Conservation (phyloP, 202 grass and related monocot genomes). For the Setaria italica region DNA sequence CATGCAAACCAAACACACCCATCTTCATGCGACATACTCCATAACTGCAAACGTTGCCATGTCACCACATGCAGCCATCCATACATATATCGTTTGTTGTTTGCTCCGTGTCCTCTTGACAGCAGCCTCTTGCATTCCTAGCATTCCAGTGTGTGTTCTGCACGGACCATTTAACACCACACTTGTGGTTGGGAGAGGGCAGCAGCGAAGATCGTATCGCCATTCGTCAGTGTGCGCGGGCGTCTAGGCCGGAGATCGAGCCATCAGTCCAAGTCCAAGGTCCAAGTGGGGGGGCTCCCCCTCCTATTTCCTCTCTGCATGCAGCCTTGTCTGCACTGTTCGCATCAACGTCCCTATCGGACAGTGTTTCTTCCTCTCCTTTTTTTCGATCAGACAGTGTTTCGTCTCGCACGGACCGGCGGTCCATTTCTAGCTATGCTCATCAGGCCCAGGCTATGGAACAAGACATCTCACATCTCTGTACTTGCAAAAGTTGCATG, state of each 20-base stretch:
- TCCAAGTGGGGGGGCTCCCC: background rate
- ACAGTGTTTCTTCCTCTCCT: background rate
- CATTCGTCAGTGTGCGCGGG: no score
- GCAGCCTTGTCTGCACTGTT: constrained; percentile 32
- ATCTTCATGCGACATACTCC: background rate
- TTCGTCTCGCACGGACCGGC: no score
- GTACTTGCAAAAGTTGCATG: background rate
- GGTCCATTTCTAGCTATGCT: no score
- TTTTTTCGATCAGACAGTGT: no score
- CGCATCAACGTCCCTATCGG: constrained; percentile 9
- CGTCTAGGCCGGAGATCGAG: background rate
- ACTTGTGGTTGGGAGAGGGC: constrained; percentile 23
- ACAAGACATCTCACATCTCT: background rate
- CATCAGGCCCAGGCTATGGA: background rate
- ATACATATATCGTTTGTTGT: background rate
- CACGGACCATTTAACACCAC: constrained; percentile 32
- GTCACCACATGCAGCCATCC: background rate
- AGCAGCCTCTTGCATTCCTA: background rate
- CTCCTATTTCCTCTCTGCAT: background rate
- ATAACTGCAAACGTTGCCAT: background rate
- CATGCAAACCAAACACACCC: background rate
- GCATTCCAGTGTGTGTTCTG: background rate
- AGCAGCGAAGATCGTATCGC: background rate
- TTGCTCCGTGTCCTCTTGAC: background rate
- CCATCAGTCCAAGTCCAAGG: constrained; percentile 8